A percentile compares a stretch with the other conserved stretches of the same genome.
Evolutionary conservation across 768 basidiomycete genomes (phyloP).

Genomic region (Mycena filopes): DNA sequence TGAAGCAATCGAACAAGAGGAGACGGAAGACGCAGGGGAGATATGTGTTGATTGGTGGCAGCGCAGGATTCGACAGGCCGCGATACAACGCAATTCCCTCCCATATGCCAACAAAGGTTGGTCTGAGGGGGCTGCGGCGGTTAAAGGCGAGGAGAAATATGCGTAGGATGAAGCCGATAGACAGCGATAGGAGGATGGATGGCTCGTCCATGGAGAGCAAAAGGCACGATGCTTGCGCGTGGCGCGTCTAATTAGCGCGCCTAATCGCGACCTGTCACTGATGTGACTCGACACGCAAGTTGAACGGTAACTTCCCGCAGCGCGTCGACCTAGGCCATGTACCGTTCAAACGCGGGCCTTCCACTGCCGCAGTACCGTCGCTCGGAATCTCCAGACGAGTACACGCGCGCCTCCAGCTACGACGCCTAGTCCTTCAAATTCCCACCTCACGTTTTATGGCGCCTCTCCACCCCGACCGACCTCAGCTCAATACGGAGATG

Average conservation of each 20-base stretch:
- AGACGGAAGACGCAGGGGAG: constrained; percentile 57
- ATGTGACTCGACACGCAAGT: no score
- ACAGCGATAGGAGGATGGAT: constrained; percentile 45
- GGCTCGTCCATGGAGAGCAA: constrained; percentile 50
- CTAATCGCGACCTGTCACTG: no score
- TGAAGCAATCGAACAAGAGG: constrained; percentile 54
- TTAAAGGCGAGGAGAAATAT: constrained; percentile 27
- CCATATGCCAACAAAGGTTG: constrained; percentile 54
- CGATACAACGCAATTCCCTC: constrained; percentile 57
- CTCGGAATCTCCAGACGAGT: constrained; percentile 26
- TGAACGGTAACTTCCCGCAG: not conserved
- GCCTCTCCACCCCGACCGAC: constrained; percentile 12
- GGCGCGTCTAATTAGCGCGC: constrained; percentile 2
- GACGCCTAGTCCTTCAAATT: no score
- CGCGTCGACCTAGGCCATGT: constrained; percentile 7
- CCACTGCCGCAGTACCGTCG: constrained; percentile 9
- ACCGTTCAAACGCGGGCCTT: constrained; percentile 6
- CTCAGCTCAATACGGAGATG: constrained; percentile 13
- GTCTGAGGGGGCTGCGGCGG: constrained; percentile 41
- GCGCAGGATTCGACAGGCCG: constrained; percentile 39
- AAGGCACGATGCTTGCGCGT: constrained; percentile 17
- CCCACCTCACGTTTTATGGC: constrained; percentile 18
- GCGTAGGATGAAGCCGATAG: constrained; percentile 20
- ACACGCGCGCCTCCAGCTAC: constrained; percentile 1
- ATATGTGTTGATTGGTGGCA: constrained; percentile 45